Percentiles rank a stretch among this genome's conserved stretches.
These are phyloP conservation scores for Castanospermum australe DNA, from an alignment of 306 rosid genomes.

Conservation along the genomic window DNA sequence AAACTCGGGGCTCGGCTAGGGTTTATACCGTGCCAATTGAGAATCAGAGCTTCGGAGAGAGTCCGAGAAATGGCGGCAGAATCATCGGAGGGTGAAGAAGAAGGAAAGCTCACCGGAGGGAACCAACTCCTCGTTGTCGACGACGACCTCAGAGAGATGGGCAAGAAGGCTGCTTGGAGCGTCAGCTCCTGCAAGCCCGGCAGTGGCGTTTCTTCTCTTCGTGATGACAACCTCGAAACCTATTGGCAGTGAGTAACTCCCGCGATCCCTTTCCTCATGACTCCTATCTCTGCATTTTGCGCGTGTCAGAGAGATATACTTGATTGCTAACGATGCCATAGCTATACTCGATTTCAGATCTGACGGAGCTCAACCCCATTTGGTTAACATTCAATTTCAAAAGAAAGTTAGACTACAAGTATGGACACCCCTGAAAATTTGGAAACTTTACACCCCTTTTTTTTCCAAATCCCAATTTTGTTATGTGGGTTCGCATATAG, in stretches of 20 bases:
- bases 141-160: conserved; percentile 85
- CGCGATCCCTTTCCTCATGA: not conserved
- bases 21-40: too few species aligned
- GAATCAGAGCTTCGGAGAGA: not conserved
- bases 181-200: conserved; percentile 97
- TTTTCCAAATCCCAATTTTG: not conserved
- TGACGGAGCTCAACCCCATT: conserved; percentile 93
- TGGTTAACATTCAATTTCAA: conserved; percentile 89
- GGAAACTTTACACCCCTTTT: not conserved
- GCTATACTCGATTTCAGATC: conserved; percentile 50
- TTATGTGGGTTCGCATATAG: not conserved
- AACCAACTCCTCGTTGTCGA: conserved; percentile 48
- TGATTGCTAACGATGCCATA: not conserved
- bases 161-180: conserved; percentile 94
- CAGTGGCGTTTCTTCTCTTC: conserved; percentile 79
- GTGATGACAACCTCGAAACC: conserved; percentile 77
- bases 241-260: conserved; percentile 71
- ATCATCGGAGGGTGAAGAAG: conserved; percentile 94
- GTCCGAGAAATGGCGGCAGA: conserved; percentile 64
- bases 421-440: not conserved
- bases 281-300: not conserved
- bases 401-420: conserved; percentile 88
- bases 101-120: conserved; percentile 63
- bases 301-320: not conserved
- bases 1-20: not conserved